Evolutionary conservation across 73 alveolate species (phyloP).

Genomic region (Tetrahymena elliotti): DNA sequence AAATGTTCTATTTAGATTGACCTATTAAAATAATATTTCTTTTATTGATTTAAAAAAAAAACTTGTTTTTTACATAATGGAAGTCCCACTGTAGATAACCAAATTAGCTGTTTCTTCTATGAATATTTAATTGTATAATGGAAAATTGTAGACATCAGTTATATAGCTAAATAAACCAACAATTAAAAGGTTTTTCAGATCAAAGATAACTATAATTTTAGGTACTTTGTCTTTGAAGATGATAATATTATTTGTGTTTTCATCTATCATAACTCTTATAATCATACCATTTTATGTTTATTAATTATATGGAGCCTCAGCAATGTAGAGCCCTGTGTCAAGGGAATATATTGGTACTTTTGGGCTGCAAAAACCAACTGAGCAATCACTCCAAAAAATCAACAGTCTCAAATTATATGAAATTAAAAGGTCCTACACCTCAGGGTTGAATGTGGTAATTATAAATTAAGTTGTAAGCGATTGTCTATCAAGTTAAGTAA

Average conservation of each 20-base stretch:
- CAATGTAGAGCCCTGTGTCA: background rate
- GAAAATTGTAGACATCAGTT: background rate
- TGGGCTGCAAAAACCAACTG: background rate
- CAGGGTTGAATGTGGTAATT: background rate
- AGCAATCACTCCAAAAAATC: background rate
- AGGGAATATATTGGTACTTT: background rate
- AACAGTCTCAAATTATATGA: background rate
- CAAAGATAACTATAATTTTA: background rate
- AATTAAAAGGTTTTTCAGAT: background rate
- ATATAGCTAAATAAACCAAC: background rate
- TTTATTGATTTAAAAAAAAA: background rate
- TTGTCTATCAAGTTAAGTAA: background rate
- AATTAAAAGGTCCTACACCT: background rate
- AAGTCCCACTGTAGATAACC: background rate
- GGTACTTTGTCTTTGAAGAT: background rate
- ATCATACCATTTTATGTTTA: background rate
- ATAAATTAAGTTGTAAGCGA: background rate
- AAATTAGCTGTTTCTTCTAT: background rate
- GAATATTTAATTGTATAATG: background rate
- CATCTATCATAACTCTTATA: background rate
- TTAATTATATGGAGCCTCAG: background rate
- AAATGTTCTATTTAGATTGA: background rate
- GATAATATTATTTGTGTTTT: background rate
- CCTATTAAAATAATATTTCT: background rate
- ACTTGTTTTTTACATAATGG: background rate